Percentiles rank a stretch among this genome's conserved stretches.
Evolutionary conservation across 768 basidiomycete species (phyloP).

Genomic region (Austroboletus festivus): DNA sequence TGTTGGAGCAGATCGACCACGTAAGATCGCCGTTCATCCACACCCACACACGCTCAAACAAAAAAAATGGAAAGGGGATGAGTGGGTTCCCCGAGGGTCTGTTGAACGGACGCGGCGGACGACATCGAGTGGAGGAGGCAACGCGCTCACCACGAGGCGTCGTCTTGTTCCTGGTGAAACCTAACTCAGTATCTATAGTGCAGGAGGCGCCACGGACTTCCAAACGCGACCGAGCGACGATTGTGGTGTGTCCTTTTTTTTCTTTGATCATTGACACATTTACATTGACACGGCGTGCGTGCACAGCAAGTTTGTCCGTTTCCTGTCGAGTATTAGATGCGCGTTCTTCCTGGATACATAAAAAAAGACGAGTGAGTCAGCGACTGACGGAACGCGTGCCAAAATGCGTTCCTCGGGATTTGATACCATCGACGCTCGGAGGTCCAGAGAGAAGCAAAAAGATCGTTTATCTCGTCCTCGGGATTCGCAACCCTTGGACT

Average conservation of each 20-base stretch:
- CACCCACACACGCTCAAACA: background rate
- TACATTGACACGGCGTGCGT: no score
- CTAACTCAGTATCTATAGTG: slow-evolving; percentile 12
- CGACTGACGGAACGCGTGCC: no score
- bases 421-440: no score
- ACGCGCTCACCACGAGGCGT: slow-evolving; percentile 28
- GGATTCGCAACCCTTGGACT: no score
- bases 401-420: no score
- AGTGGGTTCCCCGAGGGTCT: slow-evolving; percentile 29
- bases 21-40: background rate
- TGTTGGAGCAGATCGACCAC: slow-evolving; percentile 13
- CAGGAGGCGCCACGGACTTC: background rate
- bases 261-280: background rate
- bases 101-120: slow-evolving; percentile 12
- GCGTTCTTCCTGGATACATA: no score
- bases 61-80: background rate
- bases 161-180: slow-evolving; percentile 9
- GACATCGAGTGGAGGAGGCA: slow-evolving; percentile 12
- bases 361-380: no score
- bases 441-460: no score
- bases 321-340: no score
- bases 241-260: background rate
- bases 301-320: no score
- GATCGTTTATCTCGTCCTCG: no score
- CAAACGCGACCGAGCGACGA: background rate